A percentile compares a stretch with the other conserved stretches of the same genome.
phyloP scores from a whole-genome alignment of 129 eudicot species.

The Flaveria sonorensis region DNA sequence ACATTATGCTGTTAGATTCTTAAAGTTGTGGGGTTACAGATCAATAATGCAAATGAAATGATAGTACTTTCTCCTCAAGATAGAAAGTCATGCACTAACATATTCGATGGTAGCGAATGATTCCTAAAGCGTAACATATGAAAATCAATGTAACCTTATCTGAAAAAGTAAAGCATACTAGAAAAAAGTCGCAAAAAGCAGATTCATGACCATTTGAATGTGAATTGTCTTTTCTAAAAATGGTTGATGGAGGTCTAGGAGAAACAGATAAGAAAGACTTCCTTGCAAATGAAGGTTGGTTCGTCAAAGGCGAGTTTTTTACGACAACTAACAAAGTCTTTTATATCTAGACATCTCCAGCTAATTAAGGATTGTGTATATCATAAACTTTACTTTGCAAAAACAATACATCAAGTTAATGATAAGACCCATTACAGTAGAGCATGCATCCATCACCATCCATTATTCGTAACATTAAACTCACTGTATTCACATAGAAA shows the following conservation, averaged over 20 bases:
- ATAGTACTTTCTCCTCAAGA: conserved; percentile 36
- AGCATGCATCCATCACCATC: conserved; percentile 23
- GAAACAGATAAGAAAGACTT: conserved; percentile 24
- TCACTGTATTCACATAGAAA: too few relatives aligned
- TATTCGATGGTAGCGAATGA: conserved; percentile 39
- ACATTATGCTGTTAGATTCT: conserved; percentile 15
- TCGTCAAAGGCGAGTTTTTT: background rate
- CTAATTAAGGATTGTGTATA: conserved; percentile 34
- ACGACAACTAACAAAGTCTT: conserved; percentile 26
- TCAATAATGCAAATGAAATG: conserved; percentile 22
- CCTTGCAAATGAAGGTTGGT: conserved; percentile 4
- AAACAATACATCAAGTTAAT: conserved; percentile 28
- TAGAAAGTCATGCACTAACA: conserved; percentile 28
- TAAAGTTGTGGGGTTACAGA: conserved; percentile 33
- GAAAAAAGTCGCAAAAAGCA: conserved; percentile 31
- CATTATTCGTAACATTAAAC: background rate
- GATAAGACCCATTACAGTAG: conserved; percentile 35
- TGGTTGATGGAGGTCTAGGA: background rate
- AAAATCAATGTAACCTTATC: conserved; percentile 1
- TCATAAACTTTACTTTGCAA: conserved; percentile 26
- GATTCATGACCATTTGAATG: conserved; percentile 21
- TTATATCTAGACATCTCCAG: conserved; percentile 34
- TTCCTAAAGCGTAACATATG: conserved; percentile 33
- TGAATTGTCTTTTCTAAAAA: conserved; percentile 20
- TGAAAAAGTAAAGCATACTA: conserved; percentile 17